A percentile compares a stretch with the other conserved stretches of the same genome.
phyloP scores from a whole-genome alignment of 176 grass and related monocot genomes.

The Alloteropsis semialata region DNA sequence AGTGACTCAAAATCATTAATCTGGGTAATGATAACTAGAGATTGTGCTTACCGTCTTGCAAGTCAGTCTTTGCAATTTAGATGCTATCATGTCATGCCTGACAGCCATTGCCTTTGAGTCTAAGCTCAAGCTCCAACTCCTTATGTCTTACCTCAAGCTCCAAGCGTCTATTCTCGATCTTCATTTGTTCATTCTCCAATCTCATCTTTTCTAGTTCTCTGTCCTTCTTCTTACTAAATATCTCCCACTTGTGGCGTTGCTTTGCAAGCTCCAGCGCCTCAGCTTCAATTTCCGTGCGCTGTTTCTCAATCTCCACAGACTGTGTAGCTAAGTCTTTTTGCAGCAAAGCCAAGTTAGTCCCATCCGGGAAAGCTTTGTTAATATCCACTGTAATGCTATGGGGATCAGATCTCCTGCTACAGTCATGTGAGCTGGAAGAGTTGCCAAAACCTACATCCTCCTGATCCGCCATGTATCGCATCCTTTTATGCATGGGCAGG shows the following conservation, averaged over 20 bases:
- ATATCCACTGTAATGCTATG: slow-evolving; percentile 46
- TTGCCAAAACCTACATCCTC: slow-evolving; percentile 48
- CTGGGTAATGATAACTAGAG: neutral
- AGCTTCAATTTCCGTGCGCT: slow-evolving; percentile 47
- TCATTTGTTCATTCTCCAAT: slow-evolving; percentile 58
- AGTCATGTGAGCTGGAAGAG: slow-evolving; percentile 42
- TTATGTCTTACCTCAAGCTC: slow-evolving; percentile 47
- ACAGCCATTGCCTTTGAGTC: slow-evolving; percentile 35
- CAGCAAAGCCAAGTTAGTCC: slow-evolving; percentile 36
- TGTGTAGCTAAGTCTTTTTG: slow-evolving; percentile 33
- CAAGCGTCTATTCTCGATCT: slow-evolving; percentile 53
- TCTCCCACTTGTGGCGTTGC: slow-evolving; percentile 55
- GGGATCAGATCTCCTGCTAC: slow-evolving; percentile 30
- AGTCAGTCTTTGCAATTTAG: slow-evolving; percentile 25
- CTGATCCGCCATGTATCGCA: slow-evolving; percentile 28
- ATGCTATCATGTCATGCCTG: slow-evolving; percentile 16
- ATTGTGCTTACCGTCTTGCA: slow-evolving; percentile 43
- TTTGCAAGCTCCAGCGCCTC: slow-evolving; percentile 52
- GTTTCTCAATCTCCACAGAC: slow-evolving; percentile 43
- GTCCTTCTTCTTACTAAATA: slow-evolving; percentile 59
- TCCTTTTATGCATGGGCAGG: slow-evolving; percentile 42
- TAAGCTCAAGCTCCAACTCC: slow-evolving; percentile 58
- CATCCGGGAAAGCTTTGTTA: slow-evolving; percentile 48
- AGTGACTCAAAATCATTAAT: neutral
- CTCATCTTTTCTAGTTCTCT: slow-evolving; percentile 61